phyloP scores from a whole-genome alignment of 169 alveolate species.

The Plasmodium cynomolgi region DNA sequence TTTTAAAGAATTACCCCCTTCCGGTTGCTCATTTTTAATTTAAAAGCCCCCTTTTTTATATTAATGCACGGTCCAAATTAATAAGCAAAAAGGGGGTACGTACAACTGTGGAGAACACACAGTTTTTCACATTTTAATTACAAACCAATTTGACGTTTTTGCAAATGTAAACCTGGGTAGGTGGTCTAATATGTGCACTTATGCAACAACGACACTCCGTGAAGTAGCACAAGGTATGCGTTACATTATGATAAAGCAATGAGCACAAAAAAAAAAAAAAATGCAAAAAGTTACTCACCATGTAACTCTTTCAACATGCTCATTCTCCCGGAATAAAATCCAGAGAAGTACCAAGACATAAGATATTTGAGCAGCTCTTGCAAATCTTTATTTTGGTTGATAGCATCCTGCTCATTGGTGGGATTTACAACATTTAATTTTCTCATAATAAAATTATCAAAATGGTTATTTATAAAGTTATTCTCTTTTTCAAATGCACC shows the following conservation, averaged over 20 bases:
- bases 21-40: not conserved
- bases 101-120: not conserved
- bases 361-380: constrained; percentile 60
- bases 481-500: constrained; percentile 30
- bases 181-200: not conserved
- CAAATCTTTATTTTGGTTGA: constrained; percentile 24
- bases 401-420: not conserved
- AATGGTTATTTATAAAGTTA: constrained; percentile 28
- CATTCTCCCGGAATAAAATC: constrained; percentile 73
- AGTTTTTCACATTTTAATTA: not conserved
- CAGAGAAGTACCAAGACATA: constrained; percentile 77
- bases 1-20: not conserved
- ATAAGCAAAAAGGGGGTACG: not conserved
- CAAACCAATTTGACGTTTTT: not conserved
- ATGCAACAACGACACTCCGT: not conserved
- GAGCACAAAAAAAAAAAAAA: constrained; percentile 19
- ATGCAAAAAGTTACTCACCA: constrained; percentile 2
- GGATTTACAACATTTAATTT: constrained; percentile 46
- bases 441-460: constrained; percentile 38
- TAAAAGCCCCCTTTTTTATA: not conserved
- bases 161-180: not conserved
- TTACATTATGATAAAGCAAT: not conserved
- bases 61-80: not conserved
- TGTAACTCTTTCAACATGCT: constrained; percentile 49
- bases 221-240: not conserved